phyloP scores from a whole-genome alignment of 352 stramenopile species.

The Globisporangium ultimum region DNA sequence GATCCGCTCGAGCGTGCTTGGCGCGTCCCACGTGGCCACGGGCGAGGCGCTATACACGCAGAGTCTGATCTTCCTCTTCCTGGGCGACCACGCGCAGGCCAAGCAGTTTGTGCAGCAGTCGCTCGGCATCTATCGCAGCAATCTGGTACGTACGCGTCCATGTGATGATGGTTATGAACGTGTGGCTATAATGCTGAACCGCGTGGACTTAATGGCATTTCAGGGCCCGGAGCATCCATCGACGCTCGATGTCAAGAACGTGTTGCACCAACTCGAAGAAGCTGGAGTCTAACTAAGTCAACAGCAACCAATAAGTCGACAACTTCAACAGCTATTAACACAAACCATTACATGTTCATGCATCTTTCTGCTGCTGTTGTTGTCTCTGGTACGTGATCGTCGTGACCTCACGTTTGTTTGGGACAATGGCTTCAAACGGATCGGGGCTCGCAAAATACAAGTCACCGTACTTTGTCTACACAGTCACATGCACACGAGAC shows the following conservation, averaged over 20 bases:
- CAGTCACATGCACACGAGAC: slow-evolving; percentile 1
- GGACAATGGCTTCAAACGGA: slow-evolving; percentile 63
- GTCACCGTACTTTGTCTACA: slow-evolving; percentile 52
- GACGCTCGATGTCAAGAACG: slow-evolving; percentile 48
- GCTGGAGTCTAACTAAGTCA: slow-evolving; percentile 24
- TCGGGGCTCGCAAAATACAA: slow-evolving; percentile 64
- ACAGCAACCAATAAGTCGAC: too few species aligned
- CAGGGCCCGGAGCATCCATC: slow-evolving; percentile 58
- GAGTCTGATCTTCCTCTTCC: slow-evolving; percentile 48
- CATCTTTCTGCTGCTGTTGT: slow-evolving; percentile 10
- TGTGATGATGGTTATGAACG: too few species aligned
- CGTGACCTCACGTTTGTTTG: slow-evolving; percentile 43
- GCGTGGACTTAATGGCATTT: not conserved
- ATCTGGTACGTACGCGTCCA: slow-evolving; percentile 29
- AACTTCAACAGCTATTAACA: too few species aligned
- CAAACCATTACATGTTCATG: not conserved
- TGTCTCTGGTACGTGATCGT: slow-evolving; percentile 53
- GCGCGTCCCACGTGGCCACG: slow-evolving; percentile 46
- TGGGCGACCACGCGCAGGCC: slow-evolving; percentile 42
- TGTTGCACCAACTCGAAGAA: slow-evolving; percentile 50
- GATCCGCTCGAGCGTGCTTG: slow-evolving; percentile 35
- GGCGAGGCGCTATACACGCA: slow-evolving; percentile 65
- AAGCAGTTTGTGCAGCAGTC: slow-evolving; percentile 51
- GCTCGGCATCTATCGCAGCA: slow-evolving; percentile 52
- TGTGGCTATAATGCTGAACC: not conserved